Evolutionary conservation across 805 yeast species (phyloP), one percentile per base, ranked within the genome.

Genomic region (Yarrowia bubula): DNA sequence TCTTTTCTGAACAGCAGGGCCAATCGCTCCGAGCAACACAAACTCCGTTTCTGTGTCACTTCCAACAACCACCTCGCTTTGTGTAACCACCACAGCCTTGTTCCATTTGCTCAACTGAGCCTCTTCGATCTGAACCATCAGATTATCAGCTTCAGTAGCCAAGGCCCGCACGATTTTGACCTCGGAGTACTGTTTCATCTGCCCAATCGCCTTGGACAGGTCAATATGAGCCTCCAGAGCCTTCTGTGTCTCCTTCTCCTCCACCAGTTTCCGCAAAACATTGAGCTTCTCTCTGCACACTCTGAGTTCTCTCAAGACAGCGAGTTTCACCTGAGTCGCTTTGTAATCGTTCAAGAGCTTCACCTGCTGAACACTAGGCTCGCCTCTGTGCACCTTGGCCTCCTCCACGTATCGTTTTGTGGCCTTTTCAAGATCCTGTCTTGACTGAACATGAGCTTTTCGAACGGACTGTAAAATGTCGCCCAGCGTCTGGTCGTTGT

Each of bases 301-400:
- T 11, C 14, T 32, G 4, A 58, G 33, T 8, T 58, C 39, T 22
- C 35, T 37, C 50, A 58, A 18, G 17, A 6, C 51, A 9, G 64
- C 43, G 51, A 58, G n/a, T 33, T 58, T 58, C 18, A 58, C 64
- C 39, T 44, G 64, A 2, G 51, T 44, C 13, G 42, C 64, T 35
- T 58, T 58, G 42, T 43, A 44, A 33, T 58, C 64, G 43, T 58
- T 58, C 22, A 58, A n/a, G 4, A 58, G 41, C 43, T 58, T 58
- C 13, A 58, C 51, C 28, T 58, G 64, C 17, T 32, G 32, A n/a
- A 41, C 18, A 10, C 42, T 43, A 7, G 51, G 51, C 50, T 43
- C 51, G 18, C 64, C 51, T 18, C 51, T 8, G 28, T 58, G 64
- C 9, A 32, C 35, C 17, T 58, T 58, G 18, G 64, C 51, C 33